phyloP scores from a whole-genome alignment of 164 flowering plant genomes.

The Taxillus chinensis region DNA sequence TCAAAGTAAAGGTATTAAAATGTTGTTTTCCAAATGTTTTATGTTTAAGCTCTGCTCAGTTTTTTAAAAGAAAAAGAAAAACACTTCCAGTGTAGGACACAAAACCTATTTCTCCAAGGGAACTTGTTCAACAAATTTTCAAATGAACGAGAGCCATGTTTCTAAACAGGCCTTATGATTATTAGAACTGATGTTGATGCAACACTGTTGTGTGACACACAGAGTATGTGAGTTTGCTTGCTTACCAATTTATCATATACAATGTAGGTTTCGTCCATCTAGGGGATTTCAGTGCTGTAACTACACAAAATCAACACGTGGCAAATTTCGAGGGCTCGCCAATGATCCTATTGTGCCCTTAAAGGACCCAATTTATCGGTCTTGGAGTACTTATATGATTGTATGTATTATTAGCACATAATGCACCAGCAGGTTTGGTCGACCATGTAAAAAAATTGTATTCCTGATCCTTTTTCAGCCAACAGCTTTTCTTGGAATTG shows the following conservation, averaged over 20 bases:
- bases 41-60: too few relatives aligned
- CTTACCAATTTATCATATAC: background rate
- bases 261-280: conserved; percentile 33
- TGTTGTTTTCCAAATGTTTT: too few relatives aligned
- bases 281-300: conserved; percentile 25
- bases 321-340: conserved; percentile 8
- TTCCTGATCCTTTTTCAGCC: conserved; percentile 41
- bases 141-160: background rate
- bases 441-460: background rate
- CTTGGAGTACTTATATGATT: conserved; percentile 26
- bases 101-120: too few relatives aligned
- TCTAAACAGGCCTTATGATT: background rate
- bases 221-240: background rate
- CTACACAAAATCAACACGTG: conserved; percentile 24
- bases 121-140: too few relatives aligned
- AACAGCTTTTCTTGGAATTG: conserved; percentile 35
- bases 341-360: conserved; percentile 6
- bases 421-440: background rate
- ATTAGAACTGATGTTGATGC: background rate
- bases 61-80: too few relatives aligned
- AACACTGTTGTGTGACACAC: background rate
- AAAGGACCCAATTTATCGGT: conserved; percentile 18
- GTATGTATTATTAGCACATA: conserved; percentile 26
- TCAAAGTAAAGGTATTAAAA: too few relatives aligned
- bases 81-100: too few relatives aligned